Evolutionary conservation across 2,329 filamentous ascomycete species (phyloP).

Genomic region (Cladosporium sp.): DNA sequence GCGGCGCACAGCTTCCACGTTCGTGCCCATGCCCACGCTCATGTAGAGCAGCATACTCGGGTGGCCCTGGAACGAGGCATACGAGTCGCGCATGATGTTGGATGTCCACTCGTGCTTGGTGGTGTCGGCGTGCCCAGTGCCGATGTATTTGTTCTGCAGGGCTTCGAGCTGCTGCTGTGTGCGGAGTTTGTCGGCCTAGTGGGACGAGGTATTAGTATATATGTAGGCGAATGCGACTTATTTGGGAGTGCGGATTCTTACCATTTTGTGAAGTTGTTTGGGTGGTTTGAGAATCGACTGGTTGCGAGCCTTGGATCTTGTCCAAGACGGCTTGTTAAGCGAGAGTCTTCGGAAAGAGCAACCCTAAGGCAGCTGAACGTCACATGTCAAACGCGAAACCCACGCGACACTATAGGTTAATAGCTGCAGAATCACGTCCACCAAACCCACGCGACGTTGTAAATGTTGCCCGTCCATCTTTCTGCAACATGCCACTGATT

Average conservation of each 20-base stretch:
- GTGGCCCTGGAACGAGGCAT: slow-evolving; percentile 85
- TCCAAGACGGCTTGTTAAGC: not conserved
- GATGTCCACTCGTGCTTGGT: slow-evolving; percentile 97
- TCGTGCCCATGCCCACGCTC: slow-evolving; percentile 83
- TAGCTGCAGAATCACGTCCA: not conserved
- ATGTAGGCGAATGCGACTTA: not conserved
- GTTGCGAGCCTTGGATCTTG: not conserved
- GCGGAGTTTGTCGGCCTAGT: slow-evolving; percentile 88
- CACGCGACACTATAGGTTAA: not conserved
- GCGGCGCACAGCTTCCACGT: slow-evolving; percentile 71
- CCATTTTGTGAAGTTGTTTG: slow-evolving; percentile 6
- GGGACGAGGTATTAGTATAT: not conserved
- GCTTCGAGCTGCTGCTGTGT: slow-evolving; percentile 97
- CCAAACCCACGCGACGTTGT: not conserved
- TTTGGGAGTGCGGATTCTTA: not conserved
- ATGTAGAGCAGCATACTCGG: slow-evolving; percentile 86
- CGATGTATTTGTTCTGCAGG: slow-evolving; percentile 92
- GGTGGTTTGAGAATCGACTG: not conserved
- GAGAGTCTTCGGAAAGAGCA: not conserved
- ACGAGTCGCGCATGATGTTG: slow-evolving; percentile 92
- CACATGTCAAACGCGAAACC: slow-evolving; percentile 18
- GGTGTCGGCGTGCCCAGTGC: slow-evolving; percentile 94
- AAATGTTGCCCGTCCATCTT: not conserved
- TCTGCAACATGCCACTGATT: slow-evolving; percentile 22
- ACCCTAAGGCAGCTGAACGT: not conserved